These are phyloP conservation scores for Solanum pinnatisectum DNA, from an alignment of 257 asterid genomes.

Conservation along the genomic window DNA sequence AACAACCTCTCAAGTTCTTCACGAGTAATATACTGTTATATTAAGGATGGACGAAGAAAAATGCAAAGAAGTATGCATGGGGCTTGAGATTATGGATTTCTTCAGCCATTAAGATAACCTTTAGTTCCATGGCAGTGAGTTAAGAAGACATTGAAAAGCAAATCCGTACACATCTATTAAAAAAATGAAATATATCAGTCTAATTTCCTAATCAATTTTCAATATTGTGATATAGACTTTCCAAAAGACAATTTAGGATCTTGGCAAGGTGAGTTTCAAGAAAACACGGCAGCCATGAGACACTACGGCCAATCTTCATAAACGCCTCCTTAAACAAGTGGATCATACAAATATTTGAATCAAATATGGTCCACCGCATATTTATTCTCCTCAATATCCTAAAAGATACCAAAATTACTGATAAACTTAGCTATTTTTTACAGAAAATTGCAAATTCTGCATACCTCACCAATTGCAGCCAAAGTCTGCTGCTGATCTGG, in stretches of 20 bases:
- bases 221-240: background rate
- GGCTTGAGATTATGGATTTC: background rate
- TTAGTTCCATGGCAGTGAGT: background rate
- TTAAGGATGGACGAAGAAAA: background rate
- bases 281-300: background rate
- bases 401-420: background rate
- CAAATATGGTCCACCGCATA: background rate
- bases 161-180: background rate
- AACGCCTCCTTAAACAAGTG: background rate
- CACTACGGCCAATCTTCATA: background rate
- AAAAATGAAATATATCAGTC: background rate
- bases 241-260: background rate
- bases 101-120: background rate
- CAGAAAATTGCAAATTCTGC: background rate
- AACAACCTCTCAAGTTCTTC: background rate
- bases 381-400: background rate
- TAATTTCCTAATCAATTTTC: background rate
- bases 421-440: background rate
- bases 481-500: conserved; percentile 92
- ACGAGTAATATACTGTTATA: background rate
- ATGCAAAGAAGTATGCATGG: background rate
- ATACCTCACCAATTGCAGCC: conserved; percentile 97
- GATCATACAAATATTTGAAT: background rate
- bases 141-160: background rate
- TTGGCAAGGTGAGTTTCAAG: background rate